Conservation (phyloP, 192 early-diverging fungal genomes). For the Rhizophagus sp. region DNA sequence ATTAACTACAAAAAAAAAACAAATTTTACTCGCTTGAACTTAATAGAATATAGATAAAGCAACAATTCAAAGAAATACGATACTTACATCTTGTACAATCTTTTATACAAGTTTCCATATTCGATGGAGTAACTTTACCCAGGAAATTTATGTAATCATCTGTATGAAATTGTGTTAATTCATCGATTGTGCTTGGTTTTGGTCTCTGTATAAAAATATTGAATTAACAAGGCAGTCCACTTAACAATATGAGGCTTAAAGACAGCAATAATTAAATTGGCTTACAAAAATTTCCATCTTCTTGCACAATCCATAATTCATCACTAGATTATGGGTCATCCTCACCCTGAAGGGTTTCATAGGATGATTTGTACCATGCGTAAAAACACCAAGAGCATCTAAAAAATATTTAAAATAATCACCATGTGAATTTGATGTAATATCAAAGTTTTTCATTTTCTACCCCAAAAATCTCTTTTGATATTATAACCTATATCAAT, state of each 20-base stretch:
- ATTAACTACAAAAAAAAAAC: conserved; percentile 56
- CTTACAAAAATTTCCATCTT: conserved; percentile 81
- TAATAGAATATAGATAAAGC: background rate
- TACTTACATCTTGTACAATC: conserved; percentile 58
- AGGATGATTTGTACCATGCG: conserved; percentile 84
- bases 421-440: background rate
- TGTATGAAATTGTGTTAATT: conserved; percentile 93
- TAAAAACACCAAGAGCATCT: conserved; percentile 63
- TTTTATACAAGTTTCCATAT: conserved; percentile 64
- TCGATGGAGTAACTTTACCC: conserved; percentile 72
- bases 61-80: background rate
- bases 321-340: conserved; percentile 90
- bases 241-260: background rate
- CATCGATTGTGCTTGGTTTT: conserved; percentile 77
- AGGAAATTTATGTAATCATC: conserved; percentile 94
- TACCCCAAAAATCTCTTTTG: conserved; percentile 14
- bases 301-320: conserved; percentile 90
- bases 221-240: background rate
- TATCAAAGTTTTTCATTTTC: background rate
- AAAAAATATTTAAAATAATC: conserved; percentile 1
- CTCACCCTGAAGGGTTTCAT: conserved; percentile 99
- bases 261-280: background rate
- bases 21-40: no score
- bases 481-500: conserved; percentile 23
- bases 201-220: conserved; percentile 50